Evolutionary conservation across 2,329 filamentous ascomycete species (phyloP).

Genomic region (Fusarium falciforme): DNA sequence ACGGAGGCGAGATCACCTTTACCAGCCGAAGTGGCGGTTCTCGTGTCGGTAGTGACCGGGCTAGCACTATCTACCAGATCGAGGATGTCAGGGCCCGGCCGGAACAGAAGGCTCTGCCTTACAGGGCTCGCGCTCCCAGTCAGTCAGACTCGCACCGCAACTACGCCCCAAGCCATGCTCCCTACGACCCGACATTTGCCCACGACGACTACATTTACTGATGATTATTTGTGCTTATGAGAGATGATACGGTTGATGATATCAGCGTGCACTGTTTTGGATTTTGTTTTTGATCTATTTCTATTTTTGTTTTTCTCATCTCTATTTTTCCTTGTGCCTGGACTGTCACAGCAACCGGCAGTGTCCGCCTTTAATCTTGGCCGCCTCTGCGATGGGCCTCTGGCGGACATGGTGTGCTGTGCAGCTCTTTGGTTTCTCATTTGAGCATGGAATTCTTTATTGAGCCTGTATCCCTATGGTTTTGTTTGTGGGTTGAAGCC

Average conservation of each 20-base stretch:
- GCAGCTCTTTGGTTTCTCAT: conserved; percentile 27
- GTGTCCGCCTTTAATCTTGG: conserved; percentile 31
- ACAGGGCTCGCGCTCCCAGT: conserved; percentile 61
- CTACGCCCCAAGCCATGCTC: conserved; percentile 47
- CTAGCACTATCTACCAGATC: conserved; percentile 59
- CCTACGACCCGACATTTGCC: conserved; percentile 47
- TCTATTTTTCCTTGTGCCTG: conserved; percentile 31
- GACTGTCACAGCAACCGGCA: conserved; percentile 9
- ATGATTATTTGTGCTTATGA: conserved; percentile 46
- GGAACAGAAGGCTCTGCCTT: conserved; percentile 56
- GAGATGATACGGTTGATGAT: conserved; percentile 45
- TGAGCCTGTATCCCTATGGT: conserved; percentile 42
- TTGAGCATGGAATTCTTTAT: conserved; percentile 28
- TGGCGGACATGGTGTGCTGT: conserved; percentile 16
- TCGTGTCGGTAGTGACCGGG: conserved; percentile 63
- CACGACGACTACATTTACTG: conserved; percentile 45
- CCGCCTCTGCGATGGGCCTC: conserved; percentile 11
- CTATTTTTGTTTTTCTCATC: conserved; percentile 36
- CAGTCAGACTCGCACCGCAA: conserved; percentile 59
- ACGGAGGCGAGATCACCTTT: conserved; percentile 71
- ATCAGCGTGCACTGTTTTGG: conserved; percentile 36
- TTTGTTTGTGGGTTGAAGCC: conserved; percentile 41
- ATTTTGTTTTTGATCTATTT: conserved; percentile 27
- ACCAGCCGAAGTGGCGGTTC: conserved; percentile 48
- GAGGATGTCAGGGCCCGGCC: conserved; percentile 60